A percentile compares a stretch with the other conserved stretches of the same genome.
Evolutionary conservation across 371 early-diverging fungal genomes (phyloP).

Genomic region (Lichtheimia ramosa): DNA sequence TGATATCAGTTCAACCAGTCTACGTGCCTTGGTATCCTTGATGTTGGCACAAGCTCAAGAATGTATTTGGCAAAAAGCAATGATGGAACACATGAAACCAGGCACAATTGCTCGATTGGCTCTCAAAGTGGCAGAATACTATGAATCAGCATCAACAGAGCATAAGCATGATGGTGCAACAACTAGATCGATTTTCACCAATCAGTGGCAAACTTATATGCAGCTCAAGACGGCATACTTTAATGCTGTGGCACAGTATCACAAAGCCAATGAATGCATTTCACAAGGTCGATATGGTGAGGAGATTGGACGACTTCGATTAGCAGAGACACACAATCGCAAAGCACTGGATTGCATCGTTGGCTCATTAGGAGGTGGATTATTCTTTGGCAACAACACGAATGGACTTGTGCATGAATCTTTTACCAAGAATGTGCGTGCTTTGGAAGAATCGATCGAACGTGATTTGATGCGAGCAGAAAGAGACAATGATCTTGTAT

Average conservation of each 20-base stretch:
- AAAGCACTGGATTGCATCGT: constrained; percentile 26
- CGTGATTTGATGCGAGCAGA: constrained; percentile 70
- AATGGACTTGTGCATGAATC: constrained; percentile 6
- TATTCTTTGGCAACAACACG: neutral
- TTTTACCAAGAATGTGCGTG: constrained; percentile 18
- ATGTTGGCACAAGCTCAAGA: constrained; percentile 94
- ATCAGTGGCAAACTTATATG: constrained; percentile 65
- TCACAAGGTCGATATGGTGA: constrained; percentile 82
- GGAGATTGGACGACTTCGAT: constrained; percentile 75
- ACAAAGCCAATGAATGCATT: constrained; percentile 74
- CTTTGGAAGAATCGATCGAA: constrained; percentile 53
- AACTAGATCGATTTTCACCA: constrained; percentile 46
- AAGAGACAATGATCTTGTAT: constrained; percentile 89
- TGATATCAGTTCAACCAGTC: constrained; percentile 60
- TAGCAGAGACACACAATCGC: constrained; percentile 44
- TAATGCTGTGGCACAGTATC: constrained; percentile 74
- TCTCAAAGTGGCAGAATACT: constrained; percentile 69
- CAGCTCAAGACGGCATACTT: constrained; percentile 74
- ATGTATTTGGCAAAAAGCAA: constrained; percentile 83
- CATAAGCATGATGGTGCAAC: constrained; percentile 17
- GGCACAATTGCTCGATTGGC: constrained; percentile 81
- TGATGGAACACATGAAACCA: constrained; percentile 77
- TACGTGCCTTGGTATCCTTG: constrained; percentile 65
- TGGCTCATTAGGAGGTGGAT: constrained; percentile 1
- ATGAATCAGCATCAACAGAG: constrained; percentile 52